Evolutionary conservation across 345 rosid species (phyloP), one percentile per base, ranked within the genome.

Genomic region (Ceriops tagal): DNA sequence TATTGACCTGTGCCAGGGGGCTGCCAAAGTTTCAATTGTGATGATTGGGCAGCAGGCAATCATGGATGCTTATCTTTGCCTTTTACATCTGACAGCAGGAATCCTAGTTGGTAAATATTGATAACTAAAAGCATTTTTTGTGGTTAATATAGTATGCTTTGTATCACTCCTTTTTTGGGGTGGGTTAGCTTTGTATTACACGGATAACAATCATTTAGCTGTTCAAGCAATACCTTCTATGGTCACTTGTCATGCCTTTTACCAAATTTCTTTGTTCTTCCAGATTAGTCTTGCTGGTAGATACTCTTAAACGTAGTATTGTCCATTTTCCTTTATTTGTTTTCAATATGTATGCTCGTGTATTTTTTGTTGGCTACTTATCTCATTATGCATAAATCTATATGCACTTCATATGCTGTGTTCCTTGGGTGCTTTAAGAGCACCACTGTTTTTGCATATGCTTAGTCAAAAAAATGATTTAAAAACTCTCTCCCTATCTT

Each of bases 1-100:
- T n/a, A 64, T 77, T 71, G 71, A 8, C 63, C 22, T 80, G 34
- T 73, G n/a, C 73, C 83, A 95, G 99, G 97, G 97, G 28, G 97
- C 97, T 80, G 99, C 96, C 37, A 95, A 95, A 79, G 97, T 95
- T 73, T 92, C 99, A 9, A 87, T 95, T 67, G 72, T 95, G 66
- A 92, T 92, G 92, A 85, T 95, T 61, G 96, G 99, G 34, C 97
- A 92, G 81, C 99, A 95, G 70, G 97, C 99, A 60, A 92, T 90
- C 78, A 90, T 92, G 96, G 99, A 95, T 86, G 93, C 99, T 68
- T 95, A 92, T 82, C 87, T 95, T 63, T 95, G 99, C 88, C 96
- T 92, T 71, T 66, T 95, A 68, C 99, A 92, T 85, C 87, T 95
- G 73, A 95, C 97, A 26, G 92, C 99, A 31, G 97, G 97, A 79